These are phyloP conservation scores for Flaveria trinervia DNA, from an alignment of 129 eudicot genomes.

Conservation along the genomic window DNA sequence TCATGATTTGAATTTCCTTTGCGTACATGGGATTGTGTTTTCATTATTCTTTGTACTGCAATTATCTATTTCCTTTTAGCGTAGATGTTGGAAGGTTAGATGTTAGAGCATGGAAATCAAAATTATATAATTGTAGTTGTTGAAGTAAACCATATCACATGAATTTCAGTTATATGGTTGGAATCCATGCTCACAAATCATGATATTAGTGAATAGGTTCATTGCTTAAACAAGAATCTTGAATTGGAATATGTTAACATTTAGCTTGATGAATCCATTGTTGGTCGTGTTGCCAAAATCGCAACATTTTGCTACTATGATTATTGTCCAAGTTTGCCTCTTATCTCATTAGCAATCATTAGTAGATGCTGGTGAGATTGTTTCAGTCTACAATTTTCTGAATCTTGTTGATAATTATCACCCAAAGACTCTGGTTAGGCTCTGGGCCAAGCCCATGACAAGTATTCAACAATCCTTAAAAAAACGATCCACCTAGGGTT, in stretches of 20 bases:
- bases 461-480: not conserved
- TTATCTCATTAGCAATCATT: not conserved
- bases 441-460: not conserved
- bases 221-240: not conserved
- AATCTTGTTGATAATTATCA: not conserved
- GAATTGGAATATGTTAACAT: not conserved
- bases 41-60: not conserved
- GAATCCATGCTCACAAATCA: constrained; percentile 3
- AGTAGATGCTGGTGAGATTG: not conserved
- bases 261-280: not conserved
- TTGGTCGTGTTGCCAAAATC: not conserved
- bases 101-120: not conserved
- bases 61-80: not conserved
- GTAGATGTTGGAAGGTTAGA: not conserved
- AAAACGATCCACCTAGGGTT: not conserved
- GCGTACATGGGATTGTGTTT: not conserved
- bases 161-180: not conserved
- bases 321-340: not conserved
- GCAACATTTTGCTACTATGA: not conserved
- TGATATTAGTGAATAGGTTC: not conserved
- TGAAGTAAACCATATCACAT: not conserved
- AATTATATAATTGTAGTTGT: not conserved
- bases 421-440: not conserved
- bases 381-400: not conserved
- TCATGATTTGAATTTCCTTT: not conserved